Conservation (phyloP, 495 filamentous ascomycete species). For the Choiromyces venosus region DNA sequence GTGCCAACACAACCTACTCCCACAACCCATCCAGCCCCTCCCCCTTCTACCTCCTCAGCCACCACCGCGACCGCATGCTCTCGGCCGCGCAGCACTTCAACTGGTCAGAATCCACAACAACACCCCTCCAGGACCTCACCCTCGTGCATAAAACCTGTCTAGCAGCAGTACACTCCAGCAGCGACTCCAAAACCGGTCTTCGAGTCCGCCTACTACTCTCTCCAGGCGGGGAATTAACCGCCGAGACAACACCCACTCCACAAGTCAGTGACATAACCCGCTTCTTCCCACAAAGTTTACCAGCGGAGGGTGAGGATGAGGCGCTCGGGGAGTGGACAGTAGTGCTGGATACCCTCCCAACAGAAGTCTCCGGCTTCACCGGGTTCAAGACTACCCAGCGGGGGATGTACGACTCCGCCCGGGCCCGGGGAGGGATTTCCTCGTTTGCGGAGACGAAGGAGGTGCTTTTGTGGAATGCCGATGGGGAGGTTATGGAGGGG, state of each 20-base stretch:
- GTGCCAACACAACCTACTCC: slow-evolving; percentile 48
- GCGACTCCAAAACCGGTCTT: slow-evolving; percentile 35
- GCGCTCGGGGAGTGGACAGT: slow-evolving; percentile 46
- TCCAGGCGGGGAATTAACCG: slow-evolving; percentile 47
- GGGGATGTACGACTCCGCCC: slow-evolving; percentile 59
- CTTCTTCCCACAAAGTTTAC: slow-evolving; percentile 53
- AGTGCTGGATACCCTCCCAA: slow-evolving; percentile 53
- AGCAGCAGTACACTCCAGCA: background rate
- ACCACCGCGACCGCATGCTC: slow-evolving; percentile 75
- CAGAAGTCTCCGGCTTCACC: slow-evolving; percentile 58
- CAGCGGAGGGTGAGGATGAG: slow-evolving; percentile 31
- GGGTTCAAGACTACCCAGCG: slow-evolving; percentile 70
- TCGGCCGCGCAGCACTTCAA: slow-evolving; percentile 64
- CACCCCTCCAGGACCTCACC: slow-evolving; percentile 5
- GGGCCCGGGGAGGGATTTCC: slow-evolving; percentile 53
- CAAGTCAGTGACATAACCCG: slow-evolving; percentile 47
- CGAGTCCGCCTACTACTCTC: slow-evolving; percentile 55
- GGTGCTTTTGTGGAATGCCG: slow-evolving; percentile 64
- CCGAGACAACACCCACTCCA: slow-evolving; percentile 51
- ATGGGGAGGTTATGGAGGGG: slow-evolving; percentile 76
- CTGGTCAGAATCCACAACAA: slow-evolving; percentile 43
- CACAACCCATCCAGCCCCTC: slow-evolving; percentile 13
- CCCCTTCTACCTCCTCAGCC: slow-evolving; percentile 71
- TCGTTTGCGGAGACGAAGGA: slow-evolving; percentile 55
- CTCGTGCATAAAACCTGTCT: slow-evolving; percentile 18